These are phyloP conservation scores for Fusarium dimerum DNA, from an alignment of 2,329 filamentous ascomycete species.

Conservation along the genomic window DNA sequence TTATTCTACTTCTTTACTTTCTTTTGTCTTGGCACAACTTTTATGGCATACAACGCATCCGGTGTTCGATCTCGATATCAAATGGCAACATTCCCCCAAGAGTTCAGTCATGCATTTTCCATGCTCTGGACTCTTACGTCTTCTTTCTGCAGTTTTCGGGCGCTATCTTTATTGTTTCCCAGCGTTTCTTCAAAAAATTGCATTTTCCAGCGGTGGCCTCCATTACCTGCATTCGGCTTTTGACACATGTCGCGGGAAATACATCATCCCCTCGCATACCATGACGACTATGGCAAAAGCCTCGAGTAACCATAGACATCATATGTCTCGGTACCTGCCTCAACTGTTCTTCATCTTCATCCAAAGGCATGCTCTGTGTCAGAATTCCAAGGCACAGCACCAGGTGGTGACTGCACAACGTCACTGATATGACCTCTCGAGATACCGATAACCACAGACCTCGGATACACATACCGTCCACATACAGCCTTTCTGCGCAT, in stretches of 20 bases:
- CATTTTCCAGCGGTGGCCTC: slow-evolving; percentile 21
- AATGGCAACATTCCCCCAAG: background rate
- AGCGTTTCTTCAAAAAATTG: slow-evolving; percentile 13
- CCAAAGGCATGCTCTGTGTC: slow-evolving; percentile 8
- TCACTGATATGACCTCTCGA: slow-evolving; percentile 14
- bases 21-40: slow-evolving; percentile 18
- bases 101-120: background rate
- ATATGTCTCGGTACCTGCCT: slow-evolving; percentile 21
- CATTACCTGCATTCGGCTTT: slow-evolving; percentile 16
- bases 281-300: slow-evolving; percentile 20
- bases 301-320: slow-evolving; percentile 20
- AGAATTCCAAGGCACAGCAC: slow-evolving; percentile 11
- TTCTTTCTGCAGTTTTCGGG: slow-evolving; percentile 21
- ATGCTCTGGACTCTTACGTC: slow-evolving; percentile 10
- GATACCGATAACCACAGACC: slow-evolving; percentile 27
- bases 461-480: slow-evolving; percentile 18
- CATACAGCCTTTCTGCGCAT: slow-evolving; percentile 20
- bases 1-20: slow-evolving; percentile 9
- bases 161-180: slow-evolving; percentile 22
- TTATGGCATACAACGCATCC: slow-evolving; percentile 23
- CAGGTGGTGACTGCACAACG: slow-evolving; percentile 3
- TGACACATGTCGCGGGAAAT: slow-evolving; percentile 25
- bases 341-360: slow-evolving; percentile 2
- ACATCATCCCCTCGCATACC: slow-evolving; percentile 6
- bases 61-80: slow-evolving; percentile 17